Percentiles rank a stretch among this genome's conserved stretches.
Conservation (phyloP, 345 rosid species). For the Syzygium aqueum region DNA sequence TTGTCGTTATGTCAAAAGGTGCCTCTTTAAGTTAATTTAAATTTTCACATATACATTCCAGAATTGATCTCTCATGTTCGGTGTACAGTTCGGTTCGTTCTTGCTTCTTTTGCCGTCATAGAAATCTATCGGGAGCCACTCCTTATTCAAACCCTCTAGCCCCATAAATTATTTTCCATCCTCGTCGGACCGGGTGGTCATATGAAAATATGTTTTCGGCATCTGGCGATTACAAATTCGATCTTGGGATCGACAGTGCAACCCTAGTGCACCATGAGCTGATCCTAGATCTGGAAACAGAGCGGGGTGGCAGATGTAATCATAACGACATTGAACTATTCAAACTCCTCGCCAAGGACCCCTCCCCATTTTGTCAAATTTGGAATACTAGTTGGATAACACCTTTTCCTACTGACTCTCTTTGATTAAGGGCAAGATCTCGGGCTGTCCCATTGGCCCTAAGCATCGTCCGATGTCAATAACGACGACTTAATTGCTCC, state of each 20-base stretch:
- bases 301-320: not conserved
- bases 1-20: too few relatives aligned
- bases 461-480: not conserved
- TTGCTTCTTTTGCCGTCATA: too few relatives aligned
- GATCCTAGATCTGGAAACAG: not conserved
- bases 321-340: not conserved
- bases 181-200: too few relatives aligned
- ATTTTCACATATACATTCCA: too few relatives aligned
- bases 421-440: not conserved
- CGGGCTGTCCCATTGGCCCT: not conserved
- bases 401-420: not conserved
- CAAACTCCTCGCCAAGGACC: not conserved
- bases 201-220: not conserved
- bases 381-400: not conserved
- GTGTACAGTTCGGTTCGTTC: too few relatives aligned
- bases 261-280: not conserved
- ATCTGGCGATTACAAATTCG: not conserved
- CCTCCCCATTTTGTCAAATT: not conserved
- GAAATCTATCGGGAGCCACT: too few relatives aligned
- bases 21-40: too few relatives aligned
- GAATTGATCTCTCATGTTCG: too few relatives aligned
- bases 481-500: not conserved
- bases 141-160: too few relatives aligned
- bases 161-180: too few relatives aligned
- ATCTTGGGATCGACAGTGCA: not conserved